Percentiles rank a stretch among this genome's conserved stretches.
These are phyloP conservation scores for Termitomyces sp. DNA, from an alignment of 768 basidiomycete genomes.

Conservation along the genomic window DNA sequence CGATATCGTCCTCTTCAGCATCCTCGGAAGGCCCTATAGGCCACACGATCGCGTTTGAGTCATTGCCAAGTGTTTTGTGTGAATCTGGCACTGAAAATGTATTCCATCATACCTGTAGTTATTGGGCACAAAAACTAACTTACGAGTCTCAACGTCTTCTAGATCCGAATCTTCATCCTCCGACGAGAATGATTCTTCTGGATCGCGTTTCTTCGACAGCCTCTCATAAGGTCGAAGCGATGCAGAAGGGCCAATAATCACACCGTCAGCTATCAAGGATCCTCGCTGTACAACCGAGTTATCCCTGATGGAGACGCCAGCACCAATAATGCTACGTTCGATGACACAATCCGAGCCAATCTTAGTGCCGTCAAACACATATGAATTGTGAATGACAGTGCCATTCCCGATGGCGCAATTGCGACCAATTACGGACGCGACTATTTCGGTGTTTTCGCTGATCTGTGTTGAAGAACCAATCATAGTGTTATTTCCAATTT, in stretches of 20 bases:
- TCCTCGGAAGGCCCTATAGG: conserved; percentile 63
- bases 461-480: conserved; percentile 79
- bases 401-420: conserved; percentile 71
- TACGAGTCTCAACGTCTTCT: conserved; percentile 67
- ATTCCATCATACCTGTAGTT: neutral
- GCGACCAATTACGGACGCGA: conserved; percentile 74
- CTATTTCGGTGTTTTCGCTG: conserved; percentile 61
- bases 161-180: conserved; percentile 55
- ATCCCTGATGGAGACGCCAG: conserved; percentile 69
- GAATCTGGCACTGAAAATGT: conserved; percentile 44
- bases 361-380: conserved; percentile 76
- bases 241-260: conserved; percentile 73
- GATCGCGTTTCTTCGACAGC: conserved; percentile 54
- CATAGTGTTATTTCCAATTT: conserved; percentile 76
- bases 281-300: conserved; percentile 67
- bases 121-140: conserved; percentile 21
- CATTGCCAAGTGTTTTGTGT: conserved; percentile 54
- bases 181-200: conserved; percentile 28
- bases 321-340: conserved; percentile 77
- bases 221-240: conserved; percentile 66
- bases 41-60: conserved; percentile 81
- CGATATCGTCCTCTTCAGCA: conserved; percentile 61
- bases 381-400: conserved; percentile 68
- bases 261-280: conserved; percentile 79
- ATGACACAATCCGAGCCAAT: conserved; percentile 74